These are phyloP conservation scores for Penicillium bialowiezense DNA, from an alignment of 495 filamentous ascomycete genomes.

Conservation along the genomic window DNA sequence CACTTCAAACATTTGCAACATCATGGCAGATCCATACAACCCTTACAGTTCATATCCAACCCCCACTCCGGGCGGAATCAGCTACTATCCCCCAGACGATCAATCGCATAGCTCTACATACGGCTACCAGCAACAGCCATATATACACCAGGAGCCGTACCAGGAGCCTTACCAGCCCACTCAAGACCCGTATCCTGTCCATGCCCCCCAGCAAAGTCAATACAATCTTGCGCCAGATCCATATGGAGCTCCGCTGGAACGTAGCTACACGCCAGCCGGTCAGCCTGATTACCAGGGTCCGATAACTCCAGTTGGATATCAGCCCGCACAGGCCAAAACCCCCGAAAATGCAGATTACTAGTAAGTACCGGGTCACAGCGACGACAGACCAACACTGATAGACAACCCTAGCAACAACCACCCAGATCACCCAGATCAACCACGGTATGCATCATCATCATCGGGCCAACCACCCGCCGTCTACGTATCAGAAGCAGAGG, in stretches of 20 bases:
- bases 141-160: no score
- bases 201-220: constrained; percentile 3
- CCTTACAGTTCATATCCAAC: constrained; percentile 30
- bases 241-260: constrained; percentile 24
- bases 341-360: constrained; percentile 39
- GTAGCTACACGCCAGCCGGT: constrained; percentile 37
- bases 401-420: background rate
- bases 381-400: no score
- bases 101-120: constrained; percentile 12
- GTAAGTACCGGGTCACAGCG: no score
- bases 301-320: constrained; percentile 46
- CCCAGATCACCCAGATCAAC: constrained; percentile 4
- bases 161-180: no score
- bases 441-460: constrained; percentile 19
- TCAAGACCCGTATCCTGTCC: constrained; percentile 11
- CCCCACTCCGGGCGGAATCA: constrained; percentile 23
- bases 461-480: constrained; percentile 18
- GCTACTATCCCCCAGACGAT: constrained; percentile 27
- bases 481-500: constrained; percentile 18
- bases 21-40: constrained; percentile 53
- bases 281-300: constrained; percentile 41
- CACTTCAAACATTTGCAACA: constrained; percentile 1
- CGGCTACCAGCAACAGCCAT: constrained; percentile 9
- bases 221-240: constrained; percentile 5
- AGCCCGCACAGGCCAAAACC: constrained; percentile 36